phyloP scores from a whole-genome alignment of 192 early-diverging fungal species.

The Mortierella antarctica region DNA sequence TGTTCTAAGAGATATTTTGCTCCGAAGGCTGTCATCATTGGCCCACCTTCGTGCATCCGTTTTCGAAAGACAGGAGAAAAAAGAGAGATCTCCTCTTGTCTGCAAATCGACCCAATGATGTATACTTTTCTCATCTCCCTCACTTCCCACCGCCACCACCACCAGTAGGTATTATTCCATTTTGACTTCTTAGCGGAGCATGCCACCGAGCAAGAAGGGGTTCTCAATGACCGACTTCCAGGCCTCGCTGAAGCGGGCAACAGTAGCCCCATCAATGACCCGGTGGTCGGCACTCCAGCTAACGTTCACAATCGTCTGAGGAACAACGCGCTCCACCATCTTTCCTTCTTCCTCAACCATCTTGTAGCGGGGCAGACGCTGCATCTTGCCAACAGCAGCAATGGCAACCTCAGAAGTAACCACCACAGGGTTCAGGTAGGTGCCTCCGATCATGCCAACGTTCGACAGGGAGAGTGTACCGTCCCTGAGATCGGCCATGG shows the following conservation, averaged over 20 bases:
- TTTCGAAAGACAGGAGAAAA: no score
- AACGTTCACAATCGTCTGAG: slow-evolving; percentile 78
- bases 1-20: neutral
- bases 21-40: neutral
- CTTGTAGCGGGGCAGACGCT: slow-evolving; percentile 87
- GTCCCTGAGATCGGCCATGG: slow-evolving; percentile 76
- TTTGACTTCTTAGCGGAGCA: slow-evolving; percentile 57
- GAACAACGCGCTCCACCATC: slow-evolving; percentile 74
- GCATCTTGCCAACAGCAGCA: slow-evolving; percentile 87
- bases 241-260: slow-evolving; percentile 87
- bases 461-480: slow-evolving; percentile 96
- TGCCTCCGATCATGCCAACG: slow-evolving; percentile 95
- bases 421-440: slow-evolving; percentile 88
- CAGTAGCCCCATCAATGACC: slow-evolving; percentile 94
- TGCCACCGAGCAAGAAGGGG: slow-evolving; percentile 78
- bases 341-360: slow-evolving; percentile 63
- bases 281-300: slow-evolving; percentile 98
- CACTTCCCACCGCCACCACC: no score
- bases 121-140: no score
- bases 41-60: no score
- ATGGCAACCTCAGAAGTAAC: slow-evolving; percentile 90
- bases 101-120: no score
- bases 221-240: slow-evolving; percentile 93
- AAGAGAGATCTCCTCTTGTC: no score
- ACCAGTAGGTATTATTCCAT: neutral